Percentiles rank a stretch among this genome's conserved stretches.
Evolutionary conservation across 2,329 filamentous ascomycete species (phyloP).

Genomic region (Microcyclosporella mali): DNA sequence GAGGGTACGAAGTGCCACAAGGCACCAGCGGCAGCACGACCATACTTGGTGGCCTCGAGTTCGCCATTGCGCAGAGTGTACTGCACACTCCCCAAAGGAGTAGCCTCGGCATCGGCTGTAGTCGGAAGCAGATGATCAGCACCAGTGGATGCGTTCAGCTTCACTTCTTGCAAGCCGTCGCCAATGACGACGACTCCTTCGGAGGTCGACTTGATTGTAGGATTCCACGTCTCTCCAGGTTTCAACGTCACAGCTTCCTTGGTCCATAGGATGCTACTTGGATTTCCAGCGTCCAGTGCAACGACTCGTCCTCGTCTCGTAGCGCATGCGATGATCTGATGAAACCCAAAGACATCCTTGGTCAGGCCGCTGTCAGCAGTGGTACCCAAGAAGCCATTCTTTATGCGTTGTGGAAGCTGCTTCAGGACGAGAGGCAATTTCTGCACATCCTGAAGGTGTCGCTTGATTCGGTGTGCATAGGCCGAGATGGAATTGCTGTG

Average conservation of each 20-base stretch:
- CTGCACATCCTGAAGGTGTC: constrained; percentile 73
- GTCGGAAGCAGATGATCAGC: constrained; percentile 12
- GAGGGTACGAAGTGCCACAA: constrained; percentile 69
- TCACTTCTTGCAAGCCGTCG: constrained; percentile 49
- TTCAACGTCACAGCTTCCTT: constrained; percentile 56
- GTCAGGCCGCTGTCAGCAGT: constrained; percentile 43
- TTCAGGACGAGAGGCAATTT: constrained; percentile 68
- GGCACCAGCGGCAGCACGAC: constrained; percentile 8
- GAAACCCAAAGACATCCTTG: constrained; percentile 77
- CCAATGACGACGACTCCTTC: constrained; percentile 36
- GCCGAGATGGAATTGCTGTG: constrained; percentile 72
- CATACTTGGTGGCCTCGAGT: constrained; percentile 23
- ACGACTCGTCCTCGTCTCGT: constrained; percentile 74
- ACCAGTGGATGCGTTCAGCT: constrained; percentile 30
- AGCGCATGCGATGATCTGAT: constrained; percentile 74
- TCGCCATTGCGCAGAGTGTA: constrained; percentile 24
- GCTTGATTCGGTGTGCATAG: constrained; percentile 80
- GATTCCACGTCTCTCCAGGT: constrained; percentile 50
- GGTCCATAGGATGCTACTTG: constrained; percentile 72
- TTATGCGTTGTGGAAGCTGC: constrained; percentile 60
- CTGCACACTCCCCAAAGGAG: constrained; percentile 10
- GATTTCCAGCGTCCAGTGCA: constrained; percentile 68
- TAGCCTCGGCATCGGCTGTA: constrained; percentile 6
- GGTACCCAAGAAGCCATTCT: constrained; percentile 45
- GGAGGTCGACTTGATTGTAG: constrained; percentile 15